Conservation (phyloP, 768 basidiomycete genomes). For the Boletellus ananas region DNA sequence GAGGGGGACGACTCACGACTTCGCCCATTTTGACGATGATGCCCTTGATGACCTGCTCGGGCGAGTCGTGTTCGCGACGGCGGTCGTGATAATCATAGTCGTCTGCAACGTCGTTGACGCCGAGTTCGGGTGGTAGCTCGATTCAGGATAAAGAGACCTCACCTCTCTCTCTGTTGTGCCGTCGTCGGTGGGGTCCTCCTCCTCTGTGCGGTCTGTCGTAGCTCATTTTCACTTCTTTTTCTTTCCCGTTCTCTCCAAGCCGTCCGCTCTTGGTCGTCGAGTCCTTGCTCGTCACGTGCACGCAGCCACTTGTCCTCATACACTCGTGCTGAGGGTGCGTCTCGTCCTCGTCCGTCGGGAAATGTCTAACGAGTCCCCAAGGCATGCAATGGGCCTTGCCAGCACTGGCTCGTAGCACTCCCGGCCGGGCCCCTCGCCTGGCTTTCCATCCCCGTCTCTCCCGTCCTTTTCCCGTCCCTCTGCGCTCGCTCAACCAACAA, state of each 20-base stretch:
- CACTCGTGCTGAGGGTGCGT: slow-evolving; percentile 15
- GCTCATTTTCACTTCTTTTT: slow-evolving; percentile 42
- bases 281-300: slow-evolving; percentile 22
- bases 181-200: slow-evolving; percentile 46
- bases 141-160: slow-evolving; percentile 24
- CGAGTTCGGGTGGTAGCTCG: not conserved
- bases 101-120: slow-evolving; percentile 37
- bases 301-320: not conserved
- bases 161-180: slow-evolving; percentile 49
- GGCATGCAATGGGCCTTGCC: slow-evolving; percentile 71
- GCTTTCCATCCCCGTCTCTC: too few species aligned
- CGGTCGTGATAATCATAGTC: slow-evolving; percentile 61
- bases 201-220: slow-evolving; percentile 49
- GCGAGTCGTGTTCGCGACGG: slow-evolving; percentile 65
- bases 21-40: slow-evolving; percentile 74
- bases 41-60: slow-evolving; percentile 66
- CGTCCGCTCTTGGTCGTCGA: not conserved
- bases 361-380: slow-evolving; percentile 11
- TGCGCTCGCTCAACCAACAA: not conserved
- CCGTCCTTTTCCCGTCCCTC: not conserved
- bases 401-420: slow-evolving; percentile 42
- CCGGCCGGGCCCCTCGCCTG: not conserved
- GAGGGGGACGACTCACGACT: slow-evolving; percentile 56
- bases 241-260: too few species aligned
- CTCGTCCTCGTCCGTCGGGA: not conserved